phyloP scores from a whole-genome alignment of 2,329 filamentous ascomycete genomes.

The Arthrobotrys iridis region DNA sequence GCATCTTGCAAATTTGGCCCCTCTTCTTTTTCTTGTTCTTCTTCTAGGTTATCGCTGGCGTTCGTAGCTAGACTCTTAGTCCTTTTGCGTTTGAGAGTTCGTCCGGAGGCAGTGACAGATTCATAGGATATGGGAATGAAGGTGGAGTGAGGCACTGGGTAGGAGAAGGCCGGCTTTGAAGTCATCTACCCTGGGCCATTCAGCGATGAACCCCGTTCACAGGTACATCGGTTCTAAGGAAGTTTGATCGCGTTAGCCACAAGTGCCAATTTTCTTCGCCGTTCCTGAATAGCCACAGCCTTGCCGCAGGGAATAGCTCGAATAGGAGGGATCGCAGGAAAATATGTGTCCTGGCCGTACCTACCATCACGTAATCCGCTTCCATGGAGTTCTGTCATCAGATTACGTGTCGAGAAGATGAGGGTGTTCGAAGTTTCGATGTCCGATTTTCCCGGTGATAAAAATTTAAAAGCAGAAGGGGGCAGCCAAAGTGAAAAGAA shows the following conservation, averaged over 20 bases:
- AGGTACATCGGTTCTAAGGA: conserved; percentile 42
- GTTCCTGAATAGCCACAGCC: background rate
- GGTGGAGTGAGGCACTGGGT: conserved; percentile 52
- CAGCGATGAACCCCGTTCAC: conserved; percentile 41
- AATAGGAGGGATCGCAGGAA: background rate
- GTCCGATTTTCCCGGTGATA: background rate
- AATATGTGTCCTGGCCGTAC: conserved; percentile 8
- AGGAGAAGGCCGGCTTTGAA: conserved; percentile 47
- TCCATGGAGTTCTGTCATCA: conserved; percentile 49
- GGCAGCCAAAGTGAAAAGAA: conserved; percentile 18
- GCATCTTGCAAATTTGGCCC: background rate
- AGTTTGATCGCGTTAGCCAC: background rate
- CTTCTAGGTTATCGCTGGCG: conserved; percentile 11
- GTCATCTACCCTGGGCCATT: conserved; percentile 53
- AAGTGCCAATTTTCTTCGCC: conserved; percentile 6
- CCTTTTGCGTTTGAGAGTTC: conserved; percentile 42
- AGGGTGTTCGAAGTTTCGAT: background rate
- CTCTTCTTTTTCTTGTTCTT: conserved; percentile 20
- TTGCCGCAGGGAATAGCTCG: conserved; percentile 28
- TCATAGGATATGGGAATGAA: conserved; percentile 51
- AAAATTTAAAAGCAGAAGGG: conserved; percentile 29
- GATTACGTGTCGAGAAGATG: conserved; percentile 30
- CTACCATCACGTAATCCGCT: conserved; percentile 54
- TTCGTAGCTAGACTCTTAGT: conserved; percentile 48
- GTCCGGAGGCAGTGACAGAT: conserved; percentile 40